Percentiles rank a stretch among this genome's conserved stretches.
Evolutionary conservation across 306 rosid genomes (phyloP).

Genomic region (cucumber (Cucumis sativus)): Cucumber_9930_V3 NC_026661.2:2015501-2016000

Average conservation of each 20-base stretch:
- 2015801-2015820: slow-evolving; percentile 28
- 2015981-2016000: slow-evolving; percentile 53
- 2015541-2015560: slow-evolving; percentile 42
- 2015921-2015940: slow-evolving; percentile 65
- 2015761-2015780: slow-evolving; percentile 37
- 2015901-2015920: slow-evolving; percentile 57
- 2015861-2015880: slow-evolving; percentile 28
- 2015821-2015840: slow-evolving; percentile 40
- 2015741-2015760: slow-evolving; percentile 59
- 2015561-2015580: slow-evolving; percentile 45
- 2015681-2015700: slow-evolving; percentile 31
- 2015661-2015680: slow-evolving; percentile 26
- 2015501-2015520: slow-evolving; percentile 69
- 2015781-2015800: slow-evolving; percentile 46
- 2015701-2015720: slow-evolving; percentile 26
- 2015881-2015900: slow-evolving; percentile 40
- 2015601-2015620: slow-evolving; percentile 50
- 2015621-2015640: slow-evolving; percentile 45
- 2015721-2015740: slow-evolving; percentile 28
- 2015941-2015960: slow-evolving; percentile 76
- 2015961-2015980: slow-evolving; percentile 67
- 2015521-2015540: slow-evolving; percentile 45
- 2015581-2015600: slow-evolving; percentile 32
- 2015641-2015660: slow-evolving; percentile 45
- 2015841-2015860: slow-evolving; percentile 43